A percentile compares a stretch with the other conserved stretches of the same genome.
phyloP scores from a whole-genome alignment of 331 rosid species.

The Dryas integrifolia region DNA sequence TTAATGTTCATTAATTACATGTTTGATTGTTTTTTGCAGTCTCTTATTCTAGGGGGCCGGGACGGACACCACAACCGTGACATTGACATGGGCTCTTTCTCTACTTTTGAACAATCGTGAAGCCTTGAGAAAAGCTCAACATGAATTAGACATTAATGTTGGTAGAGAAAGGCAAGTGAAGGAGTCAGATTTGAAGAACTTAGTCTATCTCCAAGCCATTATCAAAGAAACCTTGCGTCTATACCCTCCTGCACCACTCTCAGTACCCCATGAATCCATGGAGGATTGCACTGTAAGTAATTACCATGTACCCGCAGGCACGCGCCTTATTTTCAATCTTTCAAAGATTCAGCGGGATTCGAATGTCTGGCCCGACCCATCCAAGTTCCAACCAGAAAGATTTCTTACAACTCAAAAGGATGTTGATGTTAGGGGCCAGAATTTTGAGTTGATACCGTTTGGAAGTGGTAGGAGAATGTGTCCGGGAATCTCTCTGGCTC shows the following conservation, averaged over 20 bases:
- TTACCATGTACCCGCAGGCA: slow-evolving; percentile 34
- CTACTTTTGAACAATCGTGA: neutral
- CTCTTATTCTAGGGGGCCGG: too few relatives aligned
- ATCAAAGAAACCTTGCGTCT: slow-evolving; percentile 32
- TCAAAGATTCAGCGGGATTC: slow-evolving; percentile 48
- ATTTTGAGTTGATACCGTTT: slow-evolving; percentile 39
- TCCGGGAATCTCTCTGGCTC: slow-evolving; percentile 28
- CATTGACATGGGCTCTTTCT: neutral
- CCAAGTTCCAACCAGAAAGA: slow-evolving; percentile 43
- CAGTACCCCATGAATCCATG: neutral
- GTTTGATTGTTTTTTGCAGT: neutral
- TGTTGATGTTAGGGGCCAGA: slow-evolving; percentile 36
- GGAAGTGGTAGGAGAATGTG: slow-evolving; percentile 44
- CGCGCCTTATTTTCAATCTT: slow-evolving; percentile 31
- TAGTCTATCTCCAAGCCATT: slow-evolving; percentile 28
- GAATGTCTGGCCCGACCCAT: slow-evolving; percentile 33
- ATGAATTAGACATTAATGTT: slow-evolving; percentile 4
- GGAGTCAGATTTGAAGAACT: slow-evolving; percentile 11
- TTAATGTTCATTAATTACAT: too few relatives aligned
- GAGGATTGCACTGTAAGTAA: slow-evolving; percentile 40
- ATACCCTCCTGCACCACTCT: slow-evolving; percentile 16
- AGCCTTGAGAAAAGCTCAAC: slow-evolving; percentile 13
- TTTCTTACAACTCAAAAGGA: slow-evolving; percentile 40
- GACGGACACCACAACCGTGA: neutral
- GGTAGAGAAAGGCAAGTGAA: slow-evolving; percentile 18